Percentiles rank a stretch among this genome's conserved stretches.
These are phyloP conservation scores for Leucosporidium creatinivorum DNA, from an alignment of 768 basidiomycete species.

Conservation along the genomic window DNA sequence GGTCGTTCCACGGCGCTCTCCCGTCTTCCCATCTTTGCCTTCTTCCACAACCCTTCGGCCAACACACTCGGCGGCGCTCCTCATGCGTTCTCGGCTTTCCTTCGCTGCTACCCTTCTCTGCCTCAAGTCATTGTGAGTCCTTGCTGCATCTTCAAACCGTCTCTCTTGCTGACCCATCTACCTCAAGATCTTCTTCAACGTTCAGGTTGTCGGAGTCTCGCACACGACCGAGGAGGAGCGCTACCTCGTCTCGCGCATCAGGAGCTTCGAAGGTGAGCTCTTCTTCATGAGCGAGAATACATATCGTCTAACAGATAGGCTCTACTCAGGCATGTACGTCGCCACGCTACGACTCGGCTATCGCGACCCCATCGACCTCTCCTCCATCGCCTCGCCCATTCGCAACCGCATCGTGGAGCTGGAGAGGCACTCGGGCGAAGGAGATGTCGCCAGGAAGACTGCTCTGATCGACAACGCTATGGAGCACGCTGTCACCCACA, in stretches of 20 bases:
- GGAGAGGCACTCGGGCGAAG: conserved; percentile 44
- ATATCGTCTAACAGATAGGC: no score
- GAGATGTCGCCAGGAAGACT: conserved; percentile 41
- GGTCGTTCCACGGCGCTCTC: conserved; percentile 1
- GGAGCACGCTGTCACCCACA: conserved; percentile 49
- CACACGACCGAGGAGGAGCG: conserved; percentile 50
- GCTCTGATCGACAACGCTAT: conserved; percentile 47
- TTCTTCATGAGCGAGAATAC: no score
- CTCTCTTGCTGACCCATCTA: background rate
- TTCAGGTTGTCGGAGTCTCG: conserved; percentile 51
- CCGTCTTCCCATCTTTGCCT: conserved; percentile 26
- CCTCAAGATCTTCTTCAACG: conserved; percentile 56
- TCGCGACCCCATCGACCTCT: conserved; percentile 54
- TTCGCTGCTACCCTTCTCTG: conserved; percentile 62
- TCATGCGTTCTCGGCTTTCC: conserved; percentile 59
- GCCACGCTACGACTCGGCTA: conserved; percentile 48
- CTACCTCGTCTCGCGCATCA: conserved; percentile 55
- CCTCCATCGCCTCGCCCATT: conserved; percentile 40
- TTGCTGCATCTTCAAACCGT: no score
- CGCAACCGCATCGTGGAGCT: conserved; percentile 51
- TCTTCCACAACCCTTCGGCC: conserved; percentile 28
- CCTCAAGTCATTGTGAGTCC: conserved; percentile 47
- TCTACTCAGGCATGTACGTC: conserved; percentile 31
- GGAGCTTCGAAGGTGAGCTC: conserved; percentile 48
- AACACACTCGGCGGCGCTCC: conserved; percentile 49